Conservation (phyloP, 768 basidiomycete species). For the Suillus cothurnatus region DNA sequence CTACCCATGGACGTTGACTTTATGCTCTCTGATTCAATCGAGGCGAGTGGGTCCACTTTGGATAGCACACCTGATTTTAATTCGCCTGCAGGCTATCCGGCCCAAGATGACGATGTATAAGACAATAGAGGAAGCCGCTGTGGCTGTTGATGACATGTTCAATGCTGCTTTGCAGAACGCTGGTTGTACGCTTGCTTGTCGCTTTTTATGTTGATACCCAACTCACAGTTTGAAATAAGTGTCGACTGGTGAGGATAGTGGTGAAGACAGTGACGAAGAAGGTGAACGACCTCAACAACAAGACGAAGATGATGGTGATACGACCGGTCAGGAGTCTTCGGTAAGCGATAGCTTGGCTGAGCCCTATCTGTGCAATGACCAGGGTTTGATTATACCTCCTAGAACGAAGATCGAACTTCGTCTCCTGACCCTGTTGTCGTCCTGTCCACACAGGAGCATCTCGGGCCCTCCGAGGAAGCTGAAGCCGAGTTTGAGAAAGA, state of each 20-base stretch:
- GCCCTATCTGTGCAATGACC: not conserved
- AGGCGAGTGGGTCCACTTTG: slow-evolving; percentile 48
- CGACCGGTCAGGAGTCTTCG: slow-evolving; percentile 49
- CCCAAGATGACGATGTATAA: slow-evolving; percentile 75
- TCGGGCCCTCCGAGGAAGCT: slow-evolving; percentile 86
- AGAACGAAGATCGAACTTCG: slow-evolving; percentile 67
- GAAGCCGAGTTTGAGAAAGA: slow-evolving; percentile 95
- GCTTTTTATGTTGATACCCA: not conserved
- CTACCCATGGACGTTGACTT: slow-evolving; percentile 99
- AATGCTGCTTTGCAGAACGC: slow-evolving; percentile 62
- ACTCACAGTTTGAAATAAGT: slow-evolving; percentile 30
- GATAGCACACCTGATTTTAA: slow-evolving; percentile 8
- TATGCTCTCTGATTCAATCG: slow-evolving; percentile 93
- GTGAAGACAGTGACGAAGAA: slow-evolving; percentile 57
- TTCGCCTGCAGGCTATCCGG: slow-evolving; percentile 66
- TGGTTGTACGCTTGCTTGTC: slow-evolving; percentile 43
- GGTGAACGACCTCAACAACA: slow-evolving; percentile 44
- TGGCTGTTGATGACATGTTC: slow-evolving; percentile 90
- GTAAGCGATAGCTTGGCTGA: slow-evolving; percentile 39
- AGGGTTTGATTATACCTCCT: slow-evolving; percentile 5
- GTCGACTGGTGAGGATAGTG: slow-evolving; percentile 39
- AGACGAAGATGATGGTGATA: slow-evolving; percentile 68
- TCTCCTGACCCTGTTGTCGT: slow-evolving; percentile 85
- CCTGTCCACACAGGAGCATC: slow-evolving; percentile 66
- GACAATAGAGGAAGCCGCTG: slow-evolving; percentile 82